Conservation (phyloP, 75 land plant genomes). For the Sequoiadendron giganteum region DNA sequence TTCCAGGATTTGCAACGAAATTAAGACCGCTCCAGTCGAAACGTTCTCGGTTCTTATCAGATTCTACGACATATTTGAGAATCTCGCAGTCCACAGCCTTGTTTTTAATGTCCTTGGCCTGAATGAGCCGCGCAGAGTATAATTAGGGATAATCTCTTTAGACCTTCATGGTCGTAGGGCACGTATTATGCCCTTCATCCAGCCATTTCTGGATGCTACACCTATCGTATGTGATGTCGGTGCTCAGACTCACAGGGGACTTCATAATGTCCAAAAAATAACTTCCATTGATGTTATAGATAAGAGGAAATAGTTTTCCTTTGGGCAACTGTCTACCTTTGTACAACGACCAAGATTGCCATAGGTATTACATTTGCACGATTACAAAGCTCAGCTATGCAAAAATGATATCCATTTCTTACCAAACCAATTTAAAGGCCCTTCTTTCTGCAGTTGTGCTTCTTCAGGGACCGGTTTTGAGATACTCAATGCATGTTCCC, state of each 20-base stretch:
- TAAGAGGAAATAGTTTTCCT: no score
- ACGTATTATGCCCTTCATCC: conserved; percentile 66
- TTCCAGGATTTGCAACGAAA: conserved; percentile 12
- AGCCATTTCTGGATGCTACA: conserved; percentile 79
- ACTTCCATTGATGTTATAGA: no score
- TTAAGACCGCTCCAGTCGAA: neutral
- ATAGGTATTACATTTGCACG: no score
- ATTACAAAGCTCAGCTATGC: no score
- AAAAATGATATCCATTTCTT: no score
- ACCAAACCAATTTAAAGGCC: no score
- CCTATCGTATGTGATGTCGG: conserved; percentile 86
- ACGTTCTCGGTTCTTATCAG: neutral
- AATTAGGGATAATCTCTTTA: conserved; percentile 72
- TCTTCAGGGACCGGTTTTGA: no score
- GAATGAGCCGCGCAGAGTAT: conserved; percentile 76
- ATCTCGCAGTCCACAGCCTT: conserved; percentile 9
- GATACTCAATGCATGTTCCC: no score
- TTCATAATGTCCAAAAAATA: conserved; percentile 81
- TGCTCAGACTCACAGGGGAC: conserved; percentile 80
- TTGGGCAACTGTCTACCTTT: no score
- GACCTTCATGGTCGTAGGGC: conserved; percentile 82
- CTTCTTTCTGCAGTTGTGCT: no score
- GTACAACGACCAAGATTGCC: no score
- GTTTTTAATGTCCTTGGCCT: neutral
- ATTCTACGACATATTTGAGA: conserved; percentile 1